phyloP scores from a whole-genome alignment of 1,284 basidiomycete genomes.

The Ustilago tritici region DNA sequence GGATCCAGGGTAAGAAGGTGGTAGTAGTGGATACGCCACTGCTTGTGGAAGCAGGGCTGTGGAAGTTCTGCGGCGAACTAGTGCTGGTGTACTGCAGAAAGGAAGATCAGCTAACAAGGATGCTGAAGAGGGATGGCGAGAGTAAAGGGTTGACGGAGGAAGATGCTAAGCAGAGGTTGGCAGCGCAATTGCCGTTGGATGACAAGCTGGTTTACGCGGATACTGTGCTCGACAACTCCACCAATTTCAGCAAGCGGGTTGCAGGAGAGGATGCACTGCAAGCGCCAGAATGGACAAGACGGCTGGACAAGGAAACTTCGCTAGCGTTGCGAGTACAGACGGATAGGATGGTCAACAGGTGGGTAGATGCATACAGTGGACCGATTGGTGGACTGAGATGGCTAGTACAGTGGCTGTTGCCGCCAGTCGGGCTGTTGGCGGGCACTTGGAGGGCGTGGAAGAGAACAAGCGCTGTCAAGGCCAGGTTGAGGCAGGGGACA shows the following conservation, averaged over 20 bases:
- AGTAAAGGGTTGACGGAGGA: slow-evolving; percentile 70
- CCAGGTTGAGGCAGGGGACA: slow-evolving; percentile 18
- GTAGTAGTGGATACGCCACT: slow-evolving; percentile 94
- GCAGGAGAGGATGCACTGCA: not conserved
- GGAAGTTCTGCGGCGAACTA: slow-evolving; percentile 84
- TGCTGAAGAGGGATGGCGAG: slow-evolving; percentile 61
- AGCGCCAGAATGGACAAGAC: slow-evolving; percentile 28
- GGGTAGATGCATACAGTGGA: slow-evolving; percentile 71
- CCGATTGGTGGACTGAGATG: slow-evolving; percentile 76
- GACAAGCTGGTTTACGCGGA: slow-evolving; percentile 87
- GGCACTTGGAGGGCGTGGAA: slow-evolving; percentile 62
- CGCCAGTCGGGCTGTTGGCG: slow-evolving; percentile 76
- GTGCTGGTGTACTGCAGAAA: slow-evolving; percentile 81
- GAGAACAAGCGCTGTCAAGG: slow-evolving; percentile 26
- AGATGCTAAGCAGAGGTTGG: slow-evolving; percentile 79
- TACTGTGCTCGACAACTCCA: slow-evolving; percentile 88
- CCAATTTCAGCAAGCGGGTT: slow-evolving; percentile 71
- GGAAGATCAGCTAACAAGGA: slow-evolving; percentile 61
- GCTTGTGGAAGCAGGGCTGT: slow-evolving; percentile 88
- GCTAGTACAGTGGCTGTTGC: slow-evolving; percentile 80
- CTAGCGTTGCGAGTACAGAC: slow-evolving; percentile 75
- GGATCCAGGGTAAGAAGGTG: slow-evolving; percentile 82
- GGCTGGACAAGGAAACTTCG: slow-evolving; percentile 29
- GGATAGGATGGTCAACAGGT: slow-evolving; percentile 75
- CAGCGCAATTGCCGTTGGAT: slow-evolving; percentile 83